phyloP scores from a whole-genome alignment of 2,329 filamentous ascomycete genomes.

The Fusarium solani-melongenae region DNA sequence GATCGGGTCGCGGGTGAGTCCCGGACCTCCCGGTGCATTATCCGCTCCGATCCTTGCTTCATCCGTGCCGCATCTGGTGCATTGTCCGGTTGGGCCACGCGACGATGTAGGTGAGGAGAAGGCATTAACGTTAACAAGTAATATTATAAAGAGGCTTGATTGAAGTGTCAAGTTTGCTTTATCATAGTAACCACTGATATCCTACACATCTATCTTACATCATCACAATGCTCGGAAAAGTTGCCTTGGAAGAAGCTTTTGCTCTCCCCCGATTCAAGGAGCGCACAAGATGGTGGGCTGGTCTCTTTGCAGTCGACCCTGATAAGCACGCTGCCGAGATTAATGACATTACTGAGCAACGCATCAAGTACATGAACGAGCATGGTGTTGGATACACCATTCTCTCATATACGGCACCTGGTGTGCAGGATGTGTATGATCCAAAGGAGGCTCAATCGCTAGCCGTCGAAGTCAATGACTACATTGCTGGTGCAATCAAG shows the following conservation, averaged over 20 bases:
- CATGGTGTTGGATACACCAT: conserved; percentile 62
- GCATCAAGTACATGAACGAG: conserved; percentile 57
- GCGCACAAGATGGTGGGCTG: conserved; percentile 70
- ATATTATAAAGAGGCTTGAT: conserved; percentile 3
- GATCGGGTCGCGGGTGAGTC: conserved; percentile 15
- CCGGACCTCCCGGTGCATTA: conserved; percentile 12
- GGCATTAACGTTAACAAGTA: not conserved
- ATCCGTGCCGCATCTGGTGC: conserved; percentile 1
- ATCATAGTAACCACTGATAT: not conserved
- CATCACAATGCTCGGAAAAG: conserved; percentile 65
- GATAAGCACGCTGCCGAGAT: conserved; percentile 69
- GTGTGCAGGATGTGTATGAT: conserved; percentile 59
- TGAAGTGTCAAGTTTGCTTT: not conserved
- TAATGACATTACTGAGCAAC: conserved; percentile 53
- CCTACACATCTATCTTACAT: not conserved
- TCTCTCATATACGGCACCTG: conserved; percentile 60
- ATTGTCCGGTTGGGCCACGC: conserved; percentile 8
- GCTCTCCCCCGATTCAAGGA: conserved; percentile 68
- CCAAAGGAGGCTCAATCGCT: conserved; percentile 53
- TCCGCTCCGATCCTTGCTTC: conserved; percentile 3
- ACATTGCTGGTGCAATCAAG: conserved; percentile 52
- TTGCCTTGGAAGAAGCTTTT: conserved; percentile 72
- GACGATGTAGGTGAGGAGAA: not conserved
- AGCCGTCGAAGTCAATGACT: conserved; percentile 57
- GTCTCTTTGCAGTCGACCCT: conserved; percentile 67